Evolutionary conservation across 2,329 filamentous ascomycete species (phyloP).

Genomic region (Sporothrix dimorphospora): DNA sequence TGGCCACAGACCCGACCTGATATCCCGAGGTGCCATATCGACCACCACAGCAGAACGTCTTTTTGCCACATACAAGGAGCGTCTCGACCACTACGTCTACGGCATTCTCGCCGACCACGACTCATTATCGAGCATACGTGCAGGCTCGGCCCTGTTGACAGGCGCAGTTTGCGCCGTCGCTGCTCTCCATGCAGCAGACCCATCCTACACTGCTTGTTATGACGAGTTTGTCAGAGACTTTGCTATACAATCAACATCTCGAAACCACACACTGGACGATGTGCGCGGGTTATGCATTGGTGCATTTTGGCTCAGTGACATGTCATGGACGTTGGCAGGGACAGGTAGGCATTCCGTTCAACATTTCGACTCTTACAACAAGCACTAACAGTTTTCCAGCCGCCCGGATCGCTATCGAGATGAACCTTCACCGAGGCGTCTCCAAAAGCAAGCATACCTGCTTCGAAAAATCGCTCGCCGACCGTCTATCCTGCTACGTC

Average conservation of each 20-base stretch:
- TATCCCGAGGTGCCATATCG: not conserved
- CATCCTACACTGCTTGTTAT: not conserved
- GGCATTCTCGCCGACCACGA: not conserved
- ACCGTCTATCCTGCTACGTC: not conserved
- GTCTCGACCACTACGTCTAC: conserved; percentile 1
- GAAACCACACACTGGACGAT: not conserved
- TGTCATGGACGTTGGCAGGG: not conserved
- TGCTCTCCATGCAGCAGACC: not conserved
- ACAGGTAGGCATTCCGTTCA: not conserved
- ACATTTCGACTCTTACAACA: too few relatives aligned
- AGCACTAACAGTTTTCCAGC: too few relatives aligned
- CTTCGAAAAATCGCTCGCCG: not conserved
- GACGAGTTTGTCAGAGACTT: not conserved
- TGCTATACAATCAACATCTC: not conserved
- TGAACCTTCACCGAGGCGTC: not conserved
- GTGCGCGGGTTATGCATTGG: not conserved
- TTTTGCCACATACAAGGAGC: not conserved
- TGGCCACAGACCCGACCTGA: not conserved
- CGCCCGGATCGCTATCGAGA: not conserved
- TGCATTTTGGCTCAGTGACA: conserved; percentile 4
- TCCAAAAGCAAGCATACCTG: not conserved
- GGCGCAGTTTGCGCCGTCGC: not conserved
- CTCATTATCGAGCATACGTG: not conserved
- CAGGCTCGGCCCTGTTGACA: not conserved
- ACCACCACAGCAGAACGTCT: not conserved